These are phyloP conservation scores for Cryptosporidium meleagridis DNA, from an alignment of 169 alveolate species.

Conservation along the genomic window DNA sequence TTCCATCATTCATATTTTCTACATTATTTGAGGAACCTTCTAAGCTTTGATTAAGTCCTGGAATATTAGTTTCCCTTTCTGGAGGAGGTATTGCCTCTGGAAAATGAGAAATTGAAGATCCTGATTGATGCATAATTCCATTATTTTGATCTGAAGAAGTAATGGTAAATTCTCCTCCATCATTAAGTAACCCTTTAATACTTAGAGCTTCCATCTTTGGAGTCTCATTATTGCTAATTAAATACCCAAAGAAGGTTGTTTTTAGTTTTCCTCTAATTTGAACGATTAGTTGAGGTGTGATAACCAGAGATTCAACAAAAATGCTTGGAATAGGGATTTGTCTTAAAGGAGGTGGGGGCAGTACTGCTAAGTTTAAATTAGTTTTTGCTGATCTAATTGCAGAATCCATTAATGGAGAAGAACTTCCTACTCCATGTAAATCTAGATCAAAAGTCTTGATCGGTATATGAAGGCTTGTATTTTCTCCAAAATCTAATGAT, in stretches of 20 bases:
- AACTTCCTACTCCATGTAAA: slow-evolving; percentile 66
- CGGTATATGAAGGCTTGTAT: slow-evolving; percentile 31
- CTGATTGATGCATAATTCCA: neutral
- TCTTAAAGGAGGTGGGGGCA: slow-evolving; percentile 69
- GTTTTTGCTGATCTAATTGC: slow-evolving; percentile 42
- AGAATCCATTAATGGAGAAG: slow-evolving; percentile 60
- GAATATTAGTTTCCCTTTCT: neutral
- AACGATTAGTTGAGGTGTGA: slow-evolving; percentile 17
- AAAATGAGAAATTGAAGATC: neutral
- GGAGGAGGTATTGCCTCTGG: neutral
- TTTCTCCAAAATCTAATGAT: slow-evolving; percentile 55
- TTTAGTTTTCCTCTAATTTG: slow-evolving; percentile 30
- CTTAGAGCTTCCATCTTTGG: slow-evolving; percentile 46
- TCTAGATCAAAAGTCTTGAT: slow-evolving; percentile 21
- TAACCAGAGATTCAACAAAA: slow-evolving; percentile 15
- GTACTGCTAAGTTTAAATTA: slow-evolving; percentile 35
- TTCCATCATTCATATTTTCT: neutral
- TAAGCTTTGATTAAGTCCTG: neutral
- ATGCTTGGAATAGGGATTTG: slow-evolving; percentile 54
- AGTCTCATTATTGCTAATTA: slow-evolving; percentile 46
- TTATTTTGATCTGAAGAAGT: slow-evolving; percentile 3
- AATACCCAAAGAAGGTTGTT: slow-evolving; percentile 68
- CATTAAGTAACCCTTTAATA: slow-evolving; percentile 27
- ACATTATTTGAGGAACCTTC: neutral
- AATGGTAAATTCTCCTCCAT: slow-evolving; percentile 52